Evolutionary conservation across 768 basidiomycete species (phyloP).

Genomic region (Hirschioporus abietinus): DNA sequence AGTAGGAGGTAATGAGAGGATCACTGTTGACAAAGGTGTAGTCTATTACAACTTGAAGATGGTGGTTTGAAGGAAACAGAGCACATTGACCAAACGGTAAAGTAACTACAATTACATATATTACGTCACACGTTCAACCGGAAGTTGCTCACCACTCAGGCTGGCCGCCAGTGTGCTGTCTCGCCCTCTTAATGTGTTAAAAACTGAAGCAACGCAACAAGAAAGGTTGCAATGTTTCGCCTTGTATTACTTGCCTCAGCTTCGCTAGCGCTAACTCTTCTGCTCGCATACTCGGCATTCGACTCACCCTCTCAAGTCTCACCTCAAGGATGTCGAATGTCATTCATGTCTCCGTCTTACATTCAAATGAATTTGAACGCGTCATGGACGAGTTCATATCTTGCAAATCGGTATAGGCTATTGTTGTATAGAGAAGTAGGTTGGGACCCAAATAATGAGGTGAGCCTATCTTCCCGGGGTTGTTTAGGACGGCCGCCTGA

Average conservation of each 20-base stretch:
- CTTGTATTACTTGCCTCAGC: neutral
- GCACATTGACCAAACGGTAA: too few species aligned
- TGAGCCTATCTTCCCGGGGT: constrained; percentile 23
- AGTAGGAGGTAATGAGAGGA: neutral
- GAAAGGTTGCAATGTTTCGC: neutral
- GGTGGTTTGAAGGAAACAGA: too few species aligned
- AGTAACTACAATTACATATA: too few species aligned
- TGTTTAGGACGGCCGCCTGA: constrained; percentile 14
- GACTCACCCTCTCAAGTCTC: constrained; percentile 52
- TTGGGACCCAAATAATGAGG: constrained; percentile 64
- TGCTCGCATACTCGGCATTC: constrained; percentile 23
- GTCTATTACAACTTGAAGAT: too few species aligned
- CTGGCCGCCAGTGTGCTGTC: too few species aligned
- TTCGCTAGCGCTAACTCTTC: neutral
- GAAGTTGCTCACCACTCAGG: too few species aligned
- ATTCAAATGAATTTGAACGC: constrained; percentile 60
- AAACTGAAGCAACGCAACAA: neutral
- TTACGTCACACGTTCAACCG: too few species aligned
- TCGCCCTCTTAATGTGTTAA: too few species aligned
- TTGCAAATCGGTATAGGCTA: constrained; percentile 74
- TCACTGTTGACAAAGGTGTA: neutral
- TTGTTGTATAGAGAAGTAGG: constrained; percentile 87
- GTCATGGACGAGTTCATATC: constrained; percentile 51
- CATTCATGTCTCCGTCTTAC: constrained; percentile 93
- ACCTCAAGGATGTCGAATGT: constrained; percentile 93